These are phyloP conservation scores for Cyphellophora europaea DNA, from an alignment of 2,329 filamentous ascomycete species.

Conservation along the genomic window DNA sequence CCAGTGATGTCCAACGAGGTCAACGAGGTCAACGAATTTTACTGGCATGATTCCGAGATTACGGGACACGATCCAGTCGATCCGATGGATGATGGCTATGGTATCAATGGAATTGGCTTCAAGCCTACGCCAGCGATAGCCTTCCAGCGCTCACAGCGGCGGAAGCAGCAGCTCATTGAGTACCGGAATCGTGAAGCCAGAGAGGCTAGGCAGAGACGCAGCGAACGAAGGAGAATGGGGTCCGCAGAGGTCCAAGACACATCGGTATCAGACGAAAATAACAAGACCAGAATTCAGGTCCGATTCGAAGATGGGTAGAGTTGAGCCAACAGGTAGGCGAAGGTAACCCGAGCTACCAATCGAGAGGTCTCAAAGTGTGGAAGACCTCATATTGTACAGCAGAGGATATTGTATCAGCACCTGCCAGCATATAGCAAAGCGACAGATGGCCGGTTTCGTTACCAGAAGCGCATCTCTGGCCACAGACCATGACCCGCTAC, in stretches of 20 bases:
- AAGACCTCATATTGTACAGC: not conserved
- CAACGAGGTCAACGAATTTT: conserved; percentile 5
- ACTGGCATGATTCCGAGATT: conserved; percentile 53
- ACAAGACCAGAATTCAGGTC: conserved; percentile 1
- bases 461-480: conserved; percentile 33
- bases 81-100: conserved; percentile 52
- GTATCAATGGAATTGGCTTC: conserved; percentile 56
- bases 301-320: not conserved
- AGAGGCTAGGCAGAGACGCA: conserved; percentile 49
- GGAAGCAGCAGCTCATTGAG: conserved; percentile 49
- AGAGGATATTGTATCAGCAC: not conserved
- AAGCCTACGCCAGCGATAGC: conserved; percentile 51
- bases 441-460: conserved; percentile 10
- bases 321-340: too few species aligned
- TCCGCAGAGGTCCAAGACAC: conserved; percentile 6
- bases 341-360: too few species aligned
- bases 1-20: not conserved
- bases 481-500: too few species aligned
- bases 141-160: conserved; percentile 44
- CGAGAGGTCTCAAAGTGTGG: too few species aligned
- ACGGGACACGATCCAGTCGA: conserved; percentile 50
- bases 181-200: conserved; percentile 50
- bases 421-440: not conserved
- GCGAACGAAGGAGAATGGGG: conserved; percentile 35
- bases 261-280: not conserved